Evolutionary conservation across 768 basidiomycete genomes (phyloP).

Genomic region (Hericium coralloides): DNA sequence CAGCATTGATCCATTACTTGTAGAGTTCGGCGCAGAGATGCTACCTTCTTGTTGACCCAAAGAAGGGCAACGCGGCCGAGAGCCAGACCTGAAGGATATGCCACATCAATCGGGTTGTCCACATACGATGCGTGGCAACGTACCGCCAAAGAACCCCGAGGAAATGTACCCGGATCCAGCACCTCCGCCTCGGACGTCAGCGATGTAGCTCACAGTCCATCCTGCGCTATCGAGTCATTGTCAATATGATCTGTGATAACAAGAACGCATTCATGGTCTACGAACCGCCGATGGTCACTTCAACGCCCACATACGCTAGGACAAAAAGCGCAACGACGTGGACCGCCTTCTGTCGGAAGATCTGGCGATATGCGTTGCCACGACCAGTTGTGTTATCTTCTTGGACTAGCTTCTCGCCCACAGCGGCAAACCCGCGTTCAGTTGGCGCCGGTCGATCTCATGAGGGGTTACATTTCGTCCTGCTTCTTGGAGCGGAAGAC

Average conservation of each 20-base stretch:
- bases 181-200: conserved; percentile 36
- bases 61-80: conserved; percentile 44
- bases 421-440: no score
- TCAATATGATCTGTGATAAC: background rate
- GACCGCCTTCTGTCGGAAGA: conserved; percentile 29
- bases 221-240: no score
- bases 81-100: conserved; percentile 34
- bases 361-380: conserved; percentile 37
- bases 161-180: conserved; percentile 40
- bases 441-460: no score
- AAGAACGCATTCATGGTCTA: background rate
- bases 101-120: no score
- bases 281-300: conserved; percentile 29
- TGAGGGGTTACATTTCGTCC: conserved; percentile 46
- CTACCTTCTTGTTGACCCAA: conserved; percentile 38
- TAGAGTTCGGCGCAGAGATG: no score
- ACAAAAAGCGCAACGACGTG: conserved; percentile 35
- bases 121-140: no score
- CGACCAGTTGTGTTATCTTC: no score
- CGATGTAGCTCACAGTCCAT: conserved; percentile 48
- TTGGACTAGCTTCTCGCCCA: conserved; percentile 33
- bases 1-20: background rate
- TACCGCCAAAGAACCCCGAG: conserved; percentile 39
- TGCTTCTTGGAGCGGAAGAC: conserved; percentile 67
- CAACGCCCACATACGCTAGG: conserved; percentile 35